These are phyloP conservation scores for Coemansia sp. DNA, from an alignment of 192 early-diverging fungal genomes.

Conservation along the genomic window DNA sequence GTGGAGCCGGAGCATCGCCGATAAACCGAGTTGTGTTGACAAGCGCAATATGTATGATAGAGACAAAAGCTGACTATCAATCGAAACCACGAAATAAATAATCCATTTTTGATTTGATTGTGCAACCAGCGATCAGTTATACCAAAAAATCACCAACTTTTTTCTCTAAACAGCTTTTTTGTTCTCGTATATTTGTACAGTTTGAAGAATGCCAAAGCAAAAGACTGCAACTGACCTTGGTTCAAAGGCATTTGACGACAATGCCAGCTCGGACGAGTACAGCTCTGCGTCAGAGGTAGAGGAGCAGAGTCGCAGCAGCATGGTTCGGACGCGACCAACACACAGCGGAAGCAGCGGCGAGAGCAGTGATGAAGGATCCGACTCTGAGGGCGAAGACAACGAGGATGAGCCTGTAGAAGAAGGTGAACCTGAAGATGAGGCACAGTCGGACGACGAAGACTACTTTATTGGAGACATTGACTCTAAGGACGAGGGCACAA, in stretches of 20 bases:
- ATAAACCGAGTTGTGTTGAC: too few species aligned
- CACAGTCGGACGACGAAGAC: conserved; percentile 8
- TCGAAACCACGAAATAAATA: too few species aligned
- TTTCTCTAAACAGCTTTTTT: conserved; percentile 1
- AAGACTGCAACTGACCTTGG: neutral
- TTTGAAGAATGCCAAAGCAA: neutral
- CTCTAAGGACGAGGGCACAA: neutral
- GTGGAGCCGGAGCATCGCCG: neutral
- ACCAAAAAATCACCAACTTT: neutral
- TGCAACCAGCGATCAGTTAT: too few species aligned
- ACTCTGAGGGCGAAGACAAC: neutral
- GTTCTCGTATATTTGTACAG: neutral
- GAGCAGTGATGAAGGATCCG: neutral
- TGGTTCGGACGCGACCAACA: neutral
- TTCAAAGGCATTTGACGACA: neutral
- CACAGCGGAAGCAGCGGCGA: neutral
- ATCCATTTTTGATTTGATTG: too few species aligned
- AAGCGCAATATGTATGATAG: too few species aligned
- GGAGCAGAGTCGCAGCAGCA: conserved; percentile 15
- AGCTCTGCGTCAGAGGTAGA: conserved; percentile 2
- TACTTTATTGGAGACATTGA: conserved; percentile 16
- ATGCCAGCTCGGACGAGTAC: neutral
- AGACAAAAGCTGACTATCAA: too few species aligned
- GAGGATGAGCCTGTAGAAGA: neutral
- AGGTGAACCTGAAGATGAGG: neutral